A percentile compares a stretch with the other conserved stretches of the same genome.
Evolutionary conservation across 345 rosid genomes (phyloP).

Genomic region (Rubroshorea leprosula): DNA sequence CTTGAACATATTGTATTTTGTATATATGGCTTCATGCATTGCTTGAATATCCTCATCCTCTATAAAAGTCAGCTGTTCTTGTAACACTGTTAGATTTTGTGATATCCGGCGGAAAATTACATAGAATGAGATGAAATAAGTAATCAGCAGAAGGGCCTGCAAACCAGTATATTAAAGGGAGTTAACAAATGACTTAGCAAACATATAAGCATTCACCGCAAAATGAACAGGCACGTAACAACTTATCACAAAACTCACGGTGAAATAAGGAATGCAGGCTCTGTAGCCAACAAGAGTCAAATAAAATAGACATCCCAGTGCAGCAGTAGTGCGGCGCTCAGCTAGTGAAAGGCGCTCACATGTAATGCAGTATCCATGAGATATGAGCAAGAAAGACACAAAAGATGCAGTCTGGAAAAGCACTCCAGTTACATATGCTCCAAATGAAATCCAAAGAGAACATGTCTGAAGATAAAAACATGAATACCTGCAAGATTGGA

Average conservation of each 20-base stretch:
- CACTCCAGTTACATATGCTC: slow-evolving; percentile 88
- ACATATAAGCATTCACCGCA: slow-evolving; percentile 1
- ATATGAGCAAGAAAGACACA: slow-evolving; percentile 80
- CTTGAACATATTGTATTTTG: slow-evolving; percentile 87
- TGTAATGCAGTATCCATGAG: slow-evolving; percentile 89
- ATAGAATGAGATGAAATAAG: slow-evolving; percentile 71
- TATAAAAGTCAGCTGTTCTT: slow-evolving; percentile 63
- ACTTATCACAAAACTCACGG: slow-evolving; percentile 42
- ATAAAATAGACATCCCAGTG: slow-evolving; percentile 76
- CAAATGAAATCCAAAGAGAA: slow-evolving; percentile 95
- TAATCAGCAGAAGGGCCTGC: slow-evolving; percentile 80
- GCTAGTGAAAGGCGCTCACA: slow-evolving; percentile 74
- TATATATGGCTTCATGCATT: slow-evolving; percentile 74
- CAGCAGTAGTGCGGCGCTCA: slow-evolving; percentile 78
- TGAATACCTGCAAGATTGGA: slow-evolving; percentile 60
- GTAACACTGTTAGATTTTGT: slow-evolving; percentile 54
- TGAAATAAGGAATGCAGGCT: slow-evolving; percentile 87
- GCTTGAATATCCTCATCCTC: slow-evolving; percentile 82
- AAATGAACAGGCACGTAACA: background rate
- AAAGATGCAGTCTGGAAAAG: slow-evolving; percentile 89
- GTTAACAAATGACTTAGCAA: slow-evolving; percentile 12
- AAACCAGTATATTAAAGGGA: slow-evolving; percentile 8
- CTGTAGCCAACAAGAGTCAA: slow-evolving; percentile 87
- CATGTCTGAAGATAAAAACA: slow-evolving; percentile 77
- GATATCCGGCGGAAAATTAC: slow-evolving; percentile 80